Evolutionary conservation across 208 protist species (phyloP), one percentile per base, ranked within the genome.

Genomic region (Trypanosoma caninum): DNA sequence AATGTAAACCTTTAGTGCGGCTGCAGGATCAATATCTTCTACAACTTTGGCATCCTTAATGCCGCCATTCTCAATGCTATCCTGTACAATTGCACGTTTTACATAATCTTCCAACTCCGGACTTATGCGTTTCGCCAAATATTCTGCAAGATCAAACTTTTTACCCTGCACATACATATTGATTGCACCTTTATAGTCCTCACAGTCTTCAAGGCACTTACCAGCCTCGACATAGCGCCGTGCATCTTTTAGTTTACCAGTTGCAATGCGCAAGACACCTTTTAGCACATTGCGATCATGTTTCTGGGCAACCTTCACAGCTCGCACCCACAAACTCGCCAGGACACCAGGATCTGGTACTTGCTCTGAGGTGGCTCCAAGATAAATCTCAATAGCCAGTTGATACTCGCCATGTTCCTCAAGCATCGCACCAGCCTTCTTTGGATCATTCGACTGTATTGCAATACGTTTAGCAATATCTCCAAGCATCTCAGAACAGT

Each of bases 311-410:
- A 99, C 84, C 79, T 97, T 93, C 34, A 99, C 91, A 25, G 94
- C 95, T 28, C 95, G 88, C 62, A 97, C 83, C 93, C 93, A 99
- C 44, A 95, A 46, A 59, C 82, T 85, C 37, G 93, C 96, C 25
- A 90, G 66, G 67, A 80, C 71, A 31, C 72, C 76, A 45, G 76
- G 51, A 72, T 95, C 78, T 11, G 63, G 35, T 47, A 91, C 79
- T 33, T 69, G 81, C 31, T 93, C 87, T 14, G 69, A 8, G 0
- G 74, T 89, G 6, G 92, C 83, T 53, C 76, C 78, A 31, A 98
- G 80, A 71, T 98, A 98, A n/a, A 88, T 80, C 59, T 98, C 96
- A 50, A 99, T 97, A 10, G 96, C 97, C 20, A 93, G 72, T 41
- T 83, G 69, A 56, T 97, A 97, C 63, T 99, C 92, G 51, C 95